Evolutionary conservation across 2,329 filamentous ascomycete genomes (phyloP).

Genomic region (Penicillium fuscoglaucum): DNA sequence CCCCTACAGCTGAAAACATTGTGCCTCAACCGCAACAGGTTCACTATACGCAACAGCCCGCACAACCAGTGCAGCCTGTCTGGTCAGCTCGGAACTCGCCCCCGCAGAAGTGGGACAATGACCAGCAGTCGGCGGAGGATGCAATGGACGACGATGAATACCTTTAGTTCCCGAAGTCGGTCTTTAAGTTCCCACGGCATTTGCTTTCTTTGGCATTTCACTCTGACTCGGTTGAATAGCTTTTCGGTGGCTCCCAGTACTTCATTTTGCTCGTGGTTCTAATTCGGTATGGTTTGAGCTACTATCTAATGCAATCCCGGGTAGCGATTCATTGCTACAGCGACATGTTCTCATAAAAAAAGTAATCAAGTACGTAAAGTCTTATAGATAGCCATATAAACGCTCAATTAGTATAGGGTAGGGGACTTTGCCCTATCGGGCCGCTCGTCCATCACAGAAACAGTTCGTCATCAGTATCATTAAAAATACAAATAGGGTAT

Average conservation of each 20-base stretch:
- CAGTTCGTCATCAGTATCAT: not conserved
- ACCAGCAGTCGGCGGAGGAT: conserved; percentile 17
- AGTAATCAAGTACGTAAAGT: not conserved
- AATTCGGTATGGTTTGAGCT: not conserved
- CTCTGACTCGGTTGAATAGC: not conserved
- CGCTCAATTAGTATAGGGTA: not conserved
- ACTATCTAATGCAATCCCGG: not conserved
- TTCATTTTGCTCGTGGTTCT: not conserved
- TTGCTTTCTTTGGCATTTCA: not conserved
- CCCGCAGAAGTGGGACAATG: conserved; percentile 15
- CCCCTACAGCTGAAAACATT: conserved; percentile 16
- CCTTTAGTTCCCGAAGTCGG: conserved; percentile 16
- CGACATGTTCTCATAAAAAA: not conserved
- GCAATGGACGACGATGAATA: conserved; percentile 38
- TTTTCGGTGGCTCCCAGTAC: not conserved
- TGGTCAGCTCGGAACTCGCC: conserved; percentile 19
- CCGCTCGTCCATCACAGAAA: not conserved
- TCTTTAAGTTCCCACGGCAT: not conserved
- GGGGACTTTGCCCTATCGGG: too few relatives aligned
- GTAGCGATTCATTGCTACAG: not conserved
- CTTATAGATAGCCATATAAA: not conserved
- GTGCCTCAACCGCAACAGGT: conserved; percentile 9
- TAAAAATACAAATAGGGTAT: not conserved
- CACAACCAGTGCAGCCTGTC: conserved; percentile 3
- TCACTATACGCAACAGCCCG: conserved; percentile 10